Conservation (phyloP, 805 yeast genomes). For the Gaillardinia entomophila region DNA sequence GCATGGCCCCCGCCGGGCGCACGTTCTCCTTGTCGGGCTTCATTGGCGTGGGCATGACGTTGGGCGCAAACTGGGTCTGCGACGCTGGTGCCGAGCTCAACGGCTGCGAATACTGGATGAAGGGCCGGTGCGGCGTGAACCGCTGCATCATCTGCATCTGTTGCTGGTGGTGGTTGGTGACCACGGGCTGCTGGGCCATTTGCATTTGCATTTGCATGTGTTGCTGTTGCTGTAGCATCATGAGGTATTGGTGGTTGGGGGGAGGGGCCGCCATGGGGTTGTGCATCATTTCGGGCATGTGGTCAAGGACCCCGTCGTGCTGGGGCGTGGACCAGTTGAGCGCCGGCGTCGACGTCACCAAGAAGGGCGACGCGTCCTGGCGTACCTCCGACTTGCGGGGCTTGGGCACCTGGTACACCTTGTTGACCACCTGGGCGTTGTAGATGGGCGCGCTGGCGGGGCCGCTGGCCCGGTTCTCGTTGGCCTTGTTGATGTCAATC, state of each 20-base stretch:
- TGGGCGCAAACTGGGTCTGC: slow-evolving; percentile 7
- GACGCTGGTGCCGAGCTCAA: slow-evolving; percentile 17
- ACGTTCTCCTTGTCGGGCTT: slow-evolving; percentile 14
- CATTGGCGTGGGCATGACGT: neutral
- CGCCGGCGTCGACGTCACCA: neutral
- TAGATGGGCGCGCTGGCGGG: slow-evolving; percentile 33
- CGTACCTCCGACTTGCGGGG: too few relatives aligned
- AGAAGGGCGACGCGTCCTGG: neutral
- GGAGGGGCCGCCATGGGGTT: neutral
- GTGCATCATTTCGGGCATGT: too few relatives aligned
- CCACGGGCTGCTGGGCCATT: slow-evolving; percentile 4
- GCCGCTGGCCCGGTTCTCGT: slow-evolving; percentile 9
- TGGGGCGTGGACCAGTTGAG: neutral
- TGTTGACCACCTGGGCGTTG: slow-evolving; percentile 20
- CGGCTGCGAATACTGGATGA: neutral
- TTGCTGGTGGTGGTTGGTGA: neutral
- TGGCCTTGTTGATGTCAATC: slow-evolving; percentile 13
- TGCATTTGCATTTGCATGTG: slow-evolving; percentile 12
- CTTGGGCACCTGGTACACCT: neutral
- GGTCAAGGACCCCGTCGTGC: too few relatives aligned
- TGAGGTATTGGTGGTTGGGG: slow-evolving; percentile 7
- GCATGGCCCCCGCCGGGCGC: slow-evolving; percentile 13
- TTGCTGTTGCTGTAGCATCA: neutral
- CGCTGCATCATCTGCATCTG: slow-evolving; percentile 1
- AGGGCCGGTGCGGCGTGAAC: neutral